Evolutionary conservation across 352 stramenopile species (phyloP).

Genomic region (Phytopythium boreale): DNA sequence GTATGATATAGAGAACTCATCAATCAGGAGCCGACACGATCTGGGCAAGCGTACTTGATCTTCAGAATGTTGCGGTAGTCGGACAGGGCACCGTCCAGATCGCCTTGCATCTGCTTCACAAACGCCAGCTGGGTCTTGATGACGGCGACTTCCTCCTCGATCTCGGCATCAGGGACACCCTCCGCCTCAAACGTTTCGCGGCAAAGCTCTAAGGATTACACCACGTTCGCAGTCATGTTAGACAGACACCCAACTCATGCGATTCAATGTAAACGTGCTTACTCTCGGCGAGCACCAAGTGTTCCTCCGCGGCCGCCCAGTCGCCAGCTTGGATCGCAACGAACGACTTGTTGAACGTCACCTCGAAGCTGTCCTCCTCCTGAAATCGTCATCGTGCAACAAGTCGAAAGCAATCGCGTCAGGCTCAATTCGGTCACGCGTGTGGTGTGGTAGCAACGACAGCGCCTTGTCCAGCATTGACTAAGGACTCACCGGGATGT

Average conservation of each 20-base stretch:
- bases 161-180: slow-evolving; percentile 44
- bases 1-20: neutral
- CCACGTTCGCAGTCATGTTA: slow-evolving; percentile 3
- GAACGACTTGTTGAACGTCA: slow-evolving; percentile 86
- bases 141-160: slow-evolving; percentile 69
- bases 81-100: slow-evolving; percentile 61
- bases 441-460: neutral
- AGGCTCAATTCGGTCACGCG: neutral
- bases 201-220: slow-evolving; percentile 45
- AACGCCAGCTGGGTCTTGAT: slow-evolving; percentile 75
- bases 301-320: slow-evolving; percentile 39
- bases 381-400: slow-evolving; percentile 6
- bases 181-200: slow-evolving; percentile 58
- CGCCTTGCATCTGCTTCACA: slow-evolving; percentile 75
- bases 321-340: slow-evolving; percentile 64
- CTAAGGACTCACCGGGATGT: slow-evolving; percentile 37
- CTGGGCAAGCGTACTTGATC: slow-evolving; percentile 45
- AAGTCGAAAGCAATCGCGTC: neutral
- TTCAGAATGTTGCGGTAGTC: slow-evolving; percentile 81
- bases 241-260: neutral
- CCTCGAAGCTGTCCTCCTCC: slow-evolving; percentile 74
- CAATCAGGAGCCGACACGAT: neutral
- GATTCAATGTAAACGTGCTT: slow-evolving; percentile 9
- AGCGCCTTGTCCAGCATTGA: neutral
- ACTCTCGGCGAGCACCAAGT: slow-evolving; percentile 63